Evolutionary conservation across 1,284 basidiomycete genomes (phyloP).

Genomic region (Leccinum huronense): DNA sequence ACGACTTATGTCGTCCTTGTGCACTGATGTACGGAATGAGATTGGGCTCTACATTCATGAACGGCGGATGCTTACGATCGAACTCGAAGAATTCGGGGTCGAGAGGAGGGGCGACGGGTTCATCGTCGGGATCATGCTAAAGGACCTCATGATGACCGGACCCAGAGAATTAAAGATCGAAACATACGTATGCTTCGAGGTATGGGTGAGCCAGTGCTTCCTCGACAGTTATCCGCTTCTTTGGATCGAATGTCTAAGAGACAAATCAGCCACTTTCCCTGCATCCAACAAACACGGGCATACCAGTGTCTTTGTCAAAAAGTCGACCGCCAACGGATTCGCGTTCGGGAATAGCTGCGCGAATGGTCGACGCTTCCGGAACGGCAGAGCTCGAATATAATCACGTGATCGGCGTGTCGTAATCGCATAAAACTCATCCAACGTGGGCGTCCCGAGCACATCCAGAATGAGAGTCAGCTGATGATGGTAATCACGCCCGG

Average conservation of each 20-base stretch:
- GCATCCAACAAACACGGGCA: constrained; percentile 32
- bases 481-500: constrained; percentile 95
- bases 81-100: constrained; percentile 94
- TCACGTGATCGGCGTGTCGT: constrained; percentile 83
- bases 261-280: constrained; percentile 5
- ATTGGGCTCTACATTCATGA: neutral
- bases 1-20: constrained; percentile 91
- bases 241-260: constrained; percentile 82
- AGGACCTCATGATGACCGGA: constrained; percentile 9
- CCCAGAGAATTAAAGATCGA: neutral
- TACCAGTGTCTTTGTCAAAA: constrained; percentile 87
- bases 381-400: constrained; percentile 86
- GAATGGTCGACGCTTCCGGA: constrained; percentile 82
- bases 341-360: constrained; percentile 84
- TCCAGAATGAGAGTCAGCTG: constrained; percentile 90
- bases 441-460: constrained; percentile 87
- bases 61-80: constrained; percentile 47
- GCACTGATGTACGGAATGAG: constrained; percentile 48
- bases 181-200: constrained; percentile 83
- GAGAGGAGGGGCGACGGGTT: constrained; percentile 87
- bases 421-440: constrained; percentile 91
- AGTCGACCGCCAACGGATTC: constrained; percentile 83
- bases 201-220: constrained; percentile 91
- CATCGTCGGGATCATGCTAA: constrained; percentile 89
- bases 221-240: constrained; percentile 90